These are phyloP conservation scores for Amniculicola lignicola DNA, from an alignment of 495 filamentous ascomycete genomes.

Conservation along the genomic window DNA sequence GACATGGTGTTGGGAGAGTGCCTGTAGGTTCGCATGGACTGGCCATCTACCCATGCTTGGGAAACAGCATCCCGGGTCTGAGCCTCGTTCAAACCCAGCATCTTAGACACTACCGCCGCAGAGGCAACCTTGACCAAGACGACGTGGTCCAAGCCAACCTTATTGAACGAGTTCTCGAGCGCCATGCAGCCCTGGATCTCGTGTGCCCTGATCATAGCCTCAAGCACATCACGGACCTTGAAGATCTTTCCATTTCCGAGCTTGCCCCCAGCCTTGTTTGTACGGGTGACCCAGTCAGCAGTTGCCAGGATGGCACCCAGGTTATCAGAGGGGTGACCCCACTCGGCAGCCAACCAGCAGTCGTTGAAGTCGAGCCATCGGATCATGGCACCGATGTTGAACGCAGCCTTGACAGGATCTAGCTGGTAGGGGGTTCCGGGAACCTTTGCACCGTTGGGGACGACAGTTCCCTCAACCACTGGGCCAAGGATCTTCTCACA, in stretches of 20 bases:
- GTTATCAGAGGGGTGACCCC: constrained; percentile 98
- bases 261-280: constrained; percentile 83
- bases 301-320: constrained; percentile 92
- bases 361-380: constrained; percentile 99
- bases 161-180: constrained; percentile 96
- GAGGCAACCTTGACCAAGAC: constrained; percentile 97
- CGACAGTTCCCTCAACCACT: constrained; percentile 82
- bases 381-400: constrained; percentile 98
- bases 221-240: constrained; percentile 83
- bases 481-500: constrained; percentile 95
- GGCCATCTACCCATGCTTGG: constrained; percentile 96
- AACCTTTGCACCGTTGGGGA: constrained; percentile 89
- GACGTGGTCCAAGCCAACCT: constrained; percentile 95
- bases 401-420: constrained; percentile 91
- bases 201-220: constrained; percentile 99
- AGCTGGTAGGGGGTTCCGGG: constrained; percentile 91
- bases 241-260: constrained; percentile 81
- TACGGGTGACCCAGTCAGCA: constrained; percentile 94
- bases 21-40: constrained; percentile 91
- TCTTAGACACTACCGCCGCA: constrained; percentile 87
- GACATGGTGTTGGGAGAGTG: constrained; percentile 99
- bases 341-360: constrained; percentile 98
- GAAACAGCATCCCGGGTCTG: constrained; percentile 94
- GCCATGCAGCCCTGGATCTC: constrained; percentile 98
- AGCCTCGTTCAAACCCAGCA: constrained; percentile 83